Evolutionary conservation across 2,329 filamentous ascomycete genomes (phyloP), one percentile per base, ranked within the genome.

Genomic region (Cordyceps tenuipes): DNA sequence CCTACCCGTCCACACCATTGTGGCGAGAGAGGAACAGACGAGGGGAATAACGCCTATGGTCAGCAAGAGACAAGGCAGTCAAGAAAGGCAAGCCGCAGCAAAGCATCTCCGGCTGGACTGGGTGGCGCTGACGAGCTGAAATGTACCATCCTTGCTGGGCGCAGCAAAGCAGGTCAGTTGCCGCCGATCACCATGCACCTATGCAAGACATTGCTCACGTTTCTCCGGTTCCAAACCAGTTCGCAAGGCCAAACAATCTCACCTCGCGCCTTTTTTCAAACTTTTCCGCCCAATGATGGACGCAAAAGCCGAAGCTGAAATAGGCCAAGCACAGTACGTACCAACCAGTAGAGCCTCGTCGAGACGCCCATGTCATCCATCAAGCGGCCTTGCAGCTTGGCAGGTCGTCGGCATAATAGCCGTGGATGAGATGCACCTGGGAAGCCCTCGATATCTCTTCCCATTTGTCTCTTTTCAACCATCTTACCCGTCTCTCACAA

Each of bases 91-190:
- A 41, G 26, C 29, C 46, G 52, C 26, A 55, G 50, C 41, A 46
- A 47, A 46, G 7, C 17, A 10, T 15, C 21, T 47, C 26, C 41
- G 52, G 52, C 52, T 55, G 52, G 41, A 23, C 10, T 36, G 9
- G 52, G 52, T 55, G 41, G 52, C 41, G 52, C 41, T 46, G 52
- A 26, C 52, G 21, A 55, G 52, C 52, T 55, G 52, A 55, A 52
- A 55, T 3, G 23, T 15, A 15, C 9, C 12, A 34, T 21, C 23
- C 52, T 21, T 26, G 36, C 26, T 46, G 23, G 41, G n/a, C 41
- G 29, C 21, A 7, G 39, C 26, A 15, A 34, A 5, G 17, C 21
- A 31, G 52, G 39, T 34, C 52, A 55, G 21, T 34, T 26, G 41
- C 29, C 17, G 52, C 41, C 21, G 52, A 55, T 55, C 52, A 55